A percentile compares a stretch with the other conserved stretches of the same genome.
phyloP scores from a whole-genome alignment of 2,329 filamentous ascomycete genomes.

The Peltaster fructicola region DNA sequence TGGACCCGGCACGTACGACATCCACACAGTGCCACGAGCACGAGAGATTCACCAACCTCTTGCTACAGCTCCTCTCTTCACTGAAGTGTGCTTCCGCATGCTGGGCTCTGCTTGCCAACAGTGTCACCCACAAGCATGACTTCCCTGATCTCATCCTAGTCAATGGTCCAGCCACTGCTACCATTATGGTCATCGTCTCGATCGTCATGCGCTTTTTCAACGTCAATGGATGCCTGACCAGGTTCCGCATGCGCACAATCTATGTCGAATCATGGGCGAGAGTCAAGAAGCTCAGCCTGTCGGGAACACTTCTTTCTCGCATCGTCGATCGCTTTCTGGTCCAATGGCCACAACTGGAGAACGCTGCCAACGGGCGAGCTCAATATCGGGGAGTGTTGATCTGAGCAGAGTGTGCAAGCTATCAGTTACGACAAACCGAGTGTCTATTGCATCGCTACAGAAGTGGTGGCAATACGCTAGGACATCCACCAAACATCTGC shows the following conservation, averaged over 20 bases:
- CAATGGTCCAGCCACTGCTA: constrained; percentile 78
- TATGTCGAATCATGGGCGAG: constrained; percentile 91
- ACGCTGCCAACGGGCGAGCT: constrained; percentile 19
- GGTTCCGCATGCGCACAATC: constrained; percentile 49
- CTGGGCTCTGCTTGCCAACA: constrained; percentile 33
- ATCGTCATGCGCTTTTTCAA: constrained; percentile 38
- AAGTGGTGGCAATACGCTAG: too few relatives aligned
- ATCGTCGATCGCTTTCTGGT: constrained; percentile 67
- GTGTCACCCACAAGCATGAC: constrained; percentile 8
- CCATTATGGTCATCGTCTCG: constrained; percentile 49
- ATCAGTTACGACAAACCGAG: too few relatives aligned
- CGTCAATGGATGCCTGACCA: constrained; percentile 18
- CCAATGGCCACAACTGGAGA: constrained; percentile 54
- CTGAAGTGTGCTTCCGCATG: constrained; percentile 48
- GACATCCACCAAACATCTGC: too few relatives aligned
- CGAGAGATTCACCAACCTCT: constrained; percentile 68
- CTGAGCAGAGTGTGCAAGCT: too few relatives aligned
- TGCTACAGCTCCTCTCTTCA: constrained; percentile 52
- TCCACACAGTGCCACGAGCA: constrained; percentile 56
- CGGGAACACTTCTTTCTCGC: constrained; percentile 55
- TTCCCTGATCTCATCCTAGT: constrained; percentile 64
- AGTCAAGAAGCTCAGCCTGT: constrained; percentile 65
- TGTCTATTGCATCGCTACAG: too few relatives aligned
- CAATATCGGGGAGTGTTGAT: constrained; percentile 28
- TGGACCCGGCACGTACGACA: constrained; percentile 34